Percentiles rank a stretch among this genome's conserved stretches.
phyloP scores from a whole-genome alignment of 2,329 filamentous ascomycete species.

The Neopestalotiopsis clavispora region DNA sequence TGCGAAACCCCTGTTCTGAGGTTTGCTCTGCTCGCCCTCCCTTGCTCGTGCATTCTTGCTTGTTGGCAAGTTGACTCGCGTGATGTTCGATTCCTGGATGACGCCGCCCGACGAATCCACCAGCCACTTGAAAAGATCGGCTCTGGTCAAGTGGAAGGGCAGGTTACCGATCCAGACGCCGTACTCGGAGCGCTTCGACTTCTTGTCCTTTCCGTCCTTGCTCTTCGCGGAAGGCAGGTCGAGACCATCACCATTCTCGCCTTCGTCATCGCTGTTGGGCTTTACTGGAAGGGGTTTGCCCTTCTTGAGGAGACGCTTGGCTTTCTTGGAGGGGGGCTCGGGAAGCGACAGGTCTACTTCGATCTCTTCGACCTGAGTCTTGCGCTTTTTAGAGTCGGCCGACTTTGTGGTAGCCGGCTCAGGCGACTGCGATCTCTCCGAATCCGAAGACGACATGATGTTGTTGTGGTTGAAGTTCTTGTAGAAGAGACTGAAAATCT shows the following conservation, averaged over 20 bases:
- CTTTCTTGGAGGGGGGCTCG: constrained; percentile 94
- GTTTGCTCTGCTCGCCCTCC: constrained; percentile 23
- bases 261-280: constrained; percentile 45
- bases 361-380: constrained; percentile 72
- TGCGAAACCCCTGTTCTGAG: constrained; percentile 90
- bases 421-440: constrained; percentile 20
- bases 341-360: constrained; percentile 90
- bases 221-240: constrained; percentile 28
- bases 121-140: constrained; percentile 81
- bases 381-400: constrained; percentile 67
- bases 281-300: constrained; percentile 63
- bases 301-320: constrained; percentile 88
- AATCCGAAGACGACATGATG: constrained; percentile 18
- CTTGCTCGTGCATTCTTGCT: constrained; percentile 46
- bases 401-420: constrained; percentile 9
- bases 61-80: constrained; percentile 80
- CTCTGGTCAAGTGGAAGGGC: constrained; percentile 78
- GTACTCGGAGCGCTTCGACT: constrained; percentile 72
- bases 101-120: constrained; percentile 70
- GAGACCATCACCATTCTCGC: constrained; percentile 40
- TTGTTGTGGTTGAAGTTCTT: not conserved
- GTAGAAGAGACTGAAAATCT: not conserved
- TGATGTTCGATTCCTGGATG: constrained; percentile 74
- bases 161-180: constrained; percentile 97
- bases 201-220: constrained; percentile 45